Base-by-base conservation (phyloP, 768 basidiomycete genomes). In the Multifurca ochricompacta region DNA sequence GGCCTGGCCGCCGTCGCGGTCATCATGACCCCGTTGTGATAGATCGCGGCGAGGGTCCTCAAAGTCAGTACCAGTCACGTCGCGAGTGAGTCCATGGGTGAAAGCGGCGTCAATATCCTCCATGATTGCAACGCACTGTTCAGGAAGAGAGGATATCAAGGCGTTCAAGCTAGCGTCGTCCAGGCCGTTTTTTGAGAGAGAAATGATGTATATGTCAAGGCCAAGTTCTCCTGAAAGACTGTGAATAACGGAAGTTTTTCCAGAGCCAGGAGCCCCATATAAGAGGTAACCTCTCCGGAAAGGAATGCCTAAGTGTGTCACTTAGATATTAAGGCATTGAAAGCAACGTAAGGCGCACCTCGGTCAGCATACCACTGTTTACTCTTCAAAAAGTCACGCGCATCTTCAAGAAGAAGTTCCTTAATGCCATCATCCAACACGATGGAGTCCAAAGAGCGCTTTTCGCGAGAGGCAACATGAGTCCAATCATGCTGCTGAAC, bases 21-120 rank as follows among this genome's bases (percentile, higher is more conserved):
- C 35, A 4, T 40, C 23, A 4, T 3, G 14, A n/a, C 46, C 49
- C 62, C 61, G 13, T 59, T 46, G 57, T 62, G 63, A 36, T 60
- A 40, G 57, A 68, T 69, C 30, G 64, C 66, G 13, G 65, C 70
- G 54, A 65, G 69, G 28, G 51, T 42, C 58, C 59, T 56, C 51
- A 19, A 47, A 37, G 3, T 56, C 59, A 6, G 47, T 49, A 35
- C 48, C 59, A 3, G 62, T 25, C 14, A 30, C 44, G n/a, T 73
- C 69, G 35, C 73, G 72, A 37, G 47, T 70, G 46, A 77, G 59
- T 19, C 70, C 69, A 40, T 70, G 73, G 30, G 70, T 70, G 68
- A 90, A 86, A 2, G 86, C 87, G 2, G 82, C 85, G 60, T 91
- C 89, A 51, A 91, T 83, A 64, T 91, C 89, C 66, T 91, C 87